Base-by-base conservation (phyloP, 2,329 filamentous ascomycete species). In the Neofusicoccum ribis region DNA sequence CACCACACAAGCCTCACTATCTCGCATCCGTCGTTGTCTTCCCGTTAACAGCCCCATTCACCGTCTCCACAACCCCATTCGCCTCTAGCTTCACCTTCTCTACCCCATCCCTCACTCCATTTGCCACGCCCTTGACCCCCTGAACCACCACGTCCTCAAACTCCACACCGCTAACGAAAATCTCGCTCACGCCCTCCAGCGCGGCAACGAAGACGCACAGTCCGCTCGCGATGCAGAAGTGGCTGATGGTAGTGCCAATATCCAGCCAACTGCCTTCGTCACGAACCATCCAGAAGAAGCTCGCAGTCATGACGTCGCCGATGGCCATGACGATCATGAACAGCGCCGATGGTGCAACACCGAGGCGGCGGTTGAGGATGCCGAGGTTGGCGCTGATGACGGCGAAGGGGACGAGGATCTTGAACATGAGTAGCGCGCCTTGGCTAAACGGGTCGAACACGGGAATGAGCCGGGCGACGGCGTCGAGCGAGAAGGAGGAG, bases 221-320 rank as follows among this genome's bases (percentile, higher is more conserved):
- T 70, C 92, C 77, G 77, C 92, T 97, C 17, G 93, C 94, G 79
- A 99, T 98, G 67, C 89, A 88, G 78, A 98, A 99, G 76, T 98
- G 93, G 73, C 88, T 96, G 70, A 99, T 99, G 3, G 92, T 97
- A 34, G 92, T 96, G 37, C 95, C 95, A 74, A 99, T 99, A 75
- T 99, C 95, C 66, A 99, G 80, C 95, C 95, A 99, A 23, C 91
- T 95, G 0, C 95, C 95, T 76, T 99, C 95, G 71, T 99, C 95
- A 72, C 91, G 91, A 51, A 99, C 95, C 72, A 97, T 92, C 88
- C 92, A 99, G 80, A 99, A 99, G 82, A 99, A 99, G 72, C 95
- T 92, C 61, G 99, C 83, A 3, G 95, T 98, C 75, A 98, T 84
- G 58, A 97, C 87, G 75, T 99, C 95, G 67, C 91, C 93, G 60